A percentile compares a stretch with the other conserved stretches of the same genome.
These are phyloP conservation scores for Plasmodium chabaudi DNA, from an alignment of 169 alveolate species.

Conservation along the genomic window DNA sequence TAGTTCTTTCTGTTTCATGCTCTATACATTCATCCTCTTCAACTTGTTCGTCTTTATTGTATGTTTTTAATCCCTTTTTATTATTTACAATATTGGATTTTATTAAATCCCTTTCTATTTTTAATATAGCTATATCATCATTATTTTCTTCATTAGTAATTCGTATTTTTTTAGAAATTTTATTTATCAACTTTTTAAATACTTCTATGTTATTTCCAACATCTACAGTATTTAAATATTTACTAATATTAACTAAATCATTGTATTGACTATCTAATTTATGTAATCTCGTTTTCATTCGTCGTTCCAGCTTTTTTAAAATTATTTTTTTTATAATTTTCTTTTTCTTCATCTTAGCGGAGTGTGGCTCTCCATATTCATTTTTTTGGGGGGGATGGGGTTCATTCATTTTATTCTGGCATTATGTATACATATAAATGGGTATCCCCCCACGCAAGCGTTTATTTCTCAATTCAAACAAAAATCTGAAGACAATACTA, in stretches of 20 bases:
- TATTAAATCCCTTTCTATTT: constrained; percentile 58
- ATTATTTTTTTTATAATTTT: constrained; percentile 31
- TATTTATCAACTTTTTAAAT: constrained; percentile 16
- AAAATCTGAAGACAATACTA: no score
- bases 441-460: no score
- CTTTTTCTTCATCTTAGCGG: constrained; percentile 3
- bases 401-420: not conserved
- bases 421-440: not conserved
- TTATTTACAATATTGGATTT: constrained; percentile 42
- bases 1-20: constrained; percentile 18
- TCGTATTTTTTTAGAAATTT: constrained; percentile 34
- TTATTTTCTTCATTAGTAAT: constrained; percentile 40
- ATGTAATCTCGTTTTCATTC: constrained; percentile 17
- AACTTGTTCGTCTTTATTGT: constrained; percentile 13
- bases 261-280: constrained; percentile 52
- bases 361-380: no score
- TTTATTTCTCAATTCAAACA: no score
- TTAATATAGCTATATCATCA: constrained; percentile 72
- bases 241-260: constrained; percentile 8
- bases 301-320: constrained; percentile 36
- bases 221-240: constrained; percentile 34
- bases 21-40: constrained; percentile 29
- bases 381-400: no score
- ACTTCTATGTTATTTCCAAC: constrained; percentile 13
- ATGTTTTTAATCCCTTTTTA: constrained; percentile 39